These are phyloP conservation scores for Eimeria maxima DNA, from an alignment of 169 alveolate species.

Conservation along the genomic window DNA sequence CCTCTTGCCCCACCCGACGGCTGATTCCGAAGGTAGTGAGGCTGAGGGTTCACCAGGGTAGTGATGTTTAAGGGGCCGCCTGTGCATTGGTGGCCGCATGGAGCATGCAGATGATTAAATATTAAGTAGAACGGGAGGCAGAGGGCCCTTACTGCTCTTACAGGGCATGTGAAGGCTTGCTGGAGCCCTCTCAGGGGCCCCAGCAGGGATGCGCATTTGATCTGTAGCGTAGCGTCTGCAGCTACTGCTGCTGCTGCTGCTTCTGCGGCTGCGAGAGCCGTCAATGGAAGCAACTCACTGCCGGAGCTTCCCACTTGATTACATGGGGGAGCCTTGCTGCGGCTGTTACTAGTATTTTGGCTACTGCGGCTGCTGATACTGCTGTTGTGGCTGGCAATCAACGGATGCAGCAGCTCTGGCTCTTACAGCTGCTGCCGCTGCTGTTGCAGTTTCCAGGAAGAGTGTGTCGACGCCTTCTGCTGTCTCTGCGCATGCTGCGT, in stretches of 20 bases:
- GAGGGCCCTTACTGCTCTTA: neutral
- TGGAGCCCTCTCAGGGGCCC: neutral
- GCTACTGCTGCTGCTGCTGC: slow-evolving; percentile 3
- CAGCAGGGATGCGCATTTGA: neutral
- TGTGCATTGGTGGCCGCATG: neutral
- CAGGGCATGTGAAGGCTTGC: neutral
- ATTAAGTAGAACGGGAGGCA: neutral
- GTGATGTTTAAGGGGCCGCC: too few relatives aligned
- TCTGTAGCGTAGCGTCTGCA: neutral
- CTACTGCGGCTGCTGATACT: neutral
- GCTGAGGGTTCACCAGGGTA: neutral
- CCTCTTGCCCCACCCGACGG: neutral
- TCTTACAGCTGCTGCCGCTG: slow-evolving; percentile 21
- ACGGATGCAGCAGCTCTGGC: neutral
- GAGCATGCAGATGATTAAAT: neutral
- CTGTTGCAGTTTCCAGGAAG: slow-evolving; percentile 60
- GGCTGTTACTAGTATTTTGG: neutral
- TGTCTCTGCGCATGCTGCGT: slow-evolving; percentile 75
- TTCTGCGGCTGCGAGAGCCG: neutral
- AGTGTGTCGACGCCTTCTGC: slow-evolving; percentile 61
- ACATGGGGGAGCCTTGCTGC: neutral
- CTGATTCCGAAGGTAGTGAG: neutral
- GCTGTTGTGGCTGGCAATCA: neutral
- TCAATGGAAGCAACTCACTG: too few relatives aligned
- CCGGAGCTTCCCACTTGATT: too few relatives aligned